These are phyloP conservation scores for Melaleuca alternifolia DNA, from an alignment of 345 rosid genomes.

Conservation along the genomic window DNA sequence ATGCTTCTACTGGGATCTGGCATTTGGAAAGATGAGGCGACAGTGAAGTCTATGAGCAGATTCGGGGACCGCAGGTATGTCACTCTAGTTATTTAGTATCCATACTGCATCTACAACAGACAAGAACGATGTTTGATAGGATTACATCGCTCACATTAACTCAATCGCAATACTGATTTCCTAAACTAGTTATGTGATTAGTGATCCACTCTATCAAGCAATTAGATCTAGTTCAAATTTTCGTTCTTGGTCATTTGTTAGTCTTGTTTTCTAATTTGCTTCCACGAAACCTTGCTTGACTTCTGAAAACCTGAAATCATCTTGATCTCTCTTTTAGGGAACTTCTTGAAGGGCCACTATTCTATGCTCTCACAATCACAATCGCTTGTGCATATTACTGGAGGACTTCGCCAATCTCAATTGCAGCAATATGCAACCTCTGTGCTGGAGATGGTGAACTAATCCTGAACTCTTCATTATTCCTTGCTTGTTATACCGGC, in stretches of 20 bases:
- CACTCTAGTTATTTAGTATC: background rate
- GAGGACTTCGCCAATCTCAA: conserved; percentile 69
- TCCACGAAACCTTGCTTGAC: too few relatives aligned
- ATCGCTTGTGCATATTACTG: conserved; percentile 53
- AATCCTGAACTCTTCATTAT: background rate
- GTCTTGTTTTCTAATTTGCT: too few relatives aligned
- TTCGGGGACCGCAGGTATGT: conserved; percentile 72
- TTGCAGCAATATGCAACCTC: conserved; percentile 82
- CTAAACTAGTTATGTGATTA: background rate
- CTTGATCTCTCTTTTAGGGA: conserved; percentile 48
- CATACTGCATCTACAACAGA: background rate
- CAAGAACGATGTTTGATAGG: background rate
- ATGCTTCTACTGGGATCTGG: conserved; percentile 79
- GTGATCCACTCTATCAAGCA: background rate
- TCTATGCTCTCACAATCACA: conserved; percentile 59
- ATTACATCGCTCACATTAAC: background rate
- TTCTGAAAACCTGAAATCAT: too few relatives aligned
- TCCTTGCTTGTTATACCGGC: background rate
- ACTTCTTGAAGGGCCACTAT: conserved; percentile 87
- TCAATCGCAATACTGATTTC: background rate
- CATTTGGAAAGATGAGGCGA: conserved; percentile 73
- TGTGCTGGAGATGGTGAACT: conserved; percentile 96
- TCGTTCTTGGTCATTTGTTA: too few relatives aligned
- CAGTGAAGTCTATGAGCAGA: conserved; percentile 92
- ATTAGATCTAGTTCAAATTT: background rate